Evolutionary conservation across 2,329 filamentous ascomycete species (phyloP).

Genomic region (Neurospora sp.): DNA sequence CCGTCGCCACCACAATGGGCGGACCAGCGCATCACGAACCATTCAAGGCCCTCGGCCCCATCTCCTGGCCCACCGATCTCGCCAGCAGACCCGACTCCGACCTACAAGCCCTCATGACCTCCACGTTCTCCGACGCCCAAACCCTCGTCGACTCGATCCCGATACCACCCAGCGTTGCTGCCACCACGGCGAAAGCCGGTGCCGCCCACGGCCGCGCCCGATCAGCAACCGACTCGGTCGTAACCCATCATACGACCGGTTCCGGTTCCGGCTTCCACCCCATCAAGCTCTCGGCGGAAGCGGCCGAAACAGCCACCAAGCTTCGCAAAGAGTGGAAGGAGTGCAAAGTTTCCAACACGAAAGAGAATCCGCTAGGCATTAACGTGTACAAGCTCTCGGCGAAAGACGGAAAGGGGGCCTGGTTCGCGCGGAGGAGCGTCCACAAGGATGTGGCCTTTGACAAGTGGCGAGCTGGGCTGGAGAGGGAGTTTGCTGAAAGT

Average conservation of each 20-base stretch:
- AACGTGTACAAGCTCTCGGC: slow-evolving; percentile 69
- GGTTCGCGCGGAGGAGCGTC: slow-evolving; percentile 81
- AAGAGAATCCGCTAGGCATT: slow-evolving; percentile 68
- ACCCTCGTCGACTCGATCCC: slow-evolving; percentile 19
- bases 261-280: slow-evolving; percentile 36
- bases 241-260: slow-evolving; percentile 25
- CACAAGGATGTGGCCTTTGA: slow-evolving; percentile 70
- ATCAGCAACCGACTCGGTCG: slow-evolving; percentile 46
- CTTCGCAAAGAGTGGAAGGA: slow-evolving; percentile 86
- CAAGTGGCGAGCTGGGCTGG: slow-evolving; percentile 64
- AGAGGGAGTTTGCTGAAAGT: slow-evolving; percentile 71
- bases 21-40: slow-evolving; percentile 14
- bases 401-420: slow-evolving; percentile 74
- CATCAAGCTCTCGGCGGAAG: slow-evolving; percentile 22
- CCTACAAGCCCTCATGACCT: slow-evolving; percentile 9
- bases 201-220: slow-evolving; percentile 36
- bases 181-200: neutral
- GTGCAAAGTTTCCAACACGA: slow-evolving; percentile 54
- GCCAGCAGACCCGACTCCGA: neutral
- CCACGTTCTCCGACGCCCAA: slow-evolving; percentile 14
- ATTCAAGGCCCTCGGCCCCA: slow-evolving; percentile 16
- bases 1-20: slow-evolving; percentile 1
- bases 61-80: slow-evolving; percentile 13
- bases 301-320: slow-evolving; percentile 37
- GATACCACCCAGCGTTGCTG: neutral